These are phyloP conservation scores for Paraphysoderma sedebokerense DNA, from an alignment of 371 early-diverging fungal species.

Conservation along the genomic window DNA sequence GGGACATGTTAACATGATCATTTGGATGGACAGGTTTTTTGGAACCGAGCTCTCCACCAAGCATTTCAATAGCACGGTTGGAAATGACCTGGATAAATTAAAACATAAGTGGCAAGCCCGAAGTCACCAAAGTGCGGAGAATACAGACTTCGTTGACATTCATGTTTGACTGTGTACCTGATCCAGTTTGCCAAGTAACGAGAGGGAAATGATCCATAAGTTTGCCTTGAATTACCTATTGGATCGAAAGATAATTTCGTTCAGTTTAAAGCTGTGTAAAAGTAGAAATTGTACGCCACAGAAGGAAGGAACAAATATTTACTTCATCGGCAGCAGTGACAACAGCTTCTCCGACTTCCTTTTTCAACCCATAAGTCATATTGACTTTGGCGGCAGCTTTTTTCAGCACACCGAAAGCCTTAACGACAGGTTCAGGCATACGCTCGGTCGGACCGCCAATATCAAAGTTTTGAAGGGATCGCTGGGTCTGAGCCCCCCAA, in stretches of 20 bases:
- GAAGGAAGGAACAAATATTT: too few species aligned
- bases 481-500: conserved; percentile 94
- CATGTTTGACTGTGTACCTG: conserved; percentile 96
- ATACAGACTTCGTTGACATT: conserved; percentile 79
- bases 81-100: too few species aligned
- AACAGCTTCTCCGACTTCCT: conserved; percentile 64
- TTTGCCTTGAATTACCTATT: conserved; percentile 73
- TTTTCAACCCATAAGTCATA: conserved; percentile 61
- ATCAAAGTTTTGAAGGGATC: conserved; percentile 86
- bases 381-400: conserved; percentile 85
- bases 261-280: too few species aligned
- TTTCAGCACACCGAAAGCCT: conserved; percentile 85
- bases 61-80: conserved; percentile 87
- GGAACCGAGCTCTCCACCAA: conserved; percentile 74
- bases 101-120: too few species aligned
- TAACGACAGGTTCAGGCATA: conserved; percentile 84
- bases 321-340: conserved; percentile 68
- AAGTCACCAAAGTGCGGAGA: too few species aligned
- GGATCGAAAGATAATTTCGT: too few species aligned
- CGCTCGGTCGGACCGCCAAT: conserved; percentile 81
- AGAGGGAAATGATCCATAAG: conserved; percentile 83
- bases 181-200: conserved; percentile 95
- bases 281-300: too few species aligned
- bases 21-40: conserved; percentile 92
- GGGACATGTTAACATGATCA: conserved; percentile 93